These are phyloP conservation scores for Phytopythium litorale DNA, from an alignment of 352 stramenopile genomes.

Conservation along the genomic window DNA sequence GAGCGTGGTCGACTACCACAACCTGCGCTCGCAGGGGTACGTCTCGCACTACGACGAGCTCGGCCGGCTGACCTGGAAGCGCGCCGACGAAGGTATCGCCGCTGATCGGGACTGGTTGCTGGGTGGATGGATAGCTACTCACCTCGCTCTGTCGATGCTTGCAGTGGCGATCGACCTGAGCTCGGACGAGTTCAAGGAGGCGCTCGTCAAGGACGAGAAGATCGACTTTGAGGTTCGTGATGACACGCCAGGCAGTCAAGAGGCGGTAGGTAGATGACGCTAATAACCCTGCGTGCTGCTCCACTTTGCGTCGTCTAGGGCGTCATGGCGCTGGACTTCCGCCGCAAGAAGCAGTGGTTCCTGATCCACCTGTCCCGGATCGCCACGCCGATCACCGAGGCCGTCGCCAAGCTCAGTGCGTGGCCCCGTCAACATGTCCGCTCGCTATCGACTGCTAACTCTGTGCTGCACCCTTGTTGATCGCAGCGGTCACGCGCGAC, in stretches of 20 bases:
- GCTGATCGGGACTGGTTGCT: background rate
- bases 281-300: background rate
- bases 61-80: conserved; percentile 48
- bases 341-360: conserved; percentile 83
- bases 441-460: background rate
- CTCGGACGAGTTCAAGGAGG: conserved; percentile 43
- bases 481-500: conserved; percentile 48
- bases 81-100: conserved; percentile 36
- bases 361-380: conserved; percentile 63
- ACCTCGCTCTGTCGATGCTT: background rate
- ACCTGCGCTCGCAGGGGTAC: conserved; percentile 60
- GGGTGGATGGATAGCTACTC: background rate
- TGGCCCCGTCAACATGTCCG: conserved; percentile 1
- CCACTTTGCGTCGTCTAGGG: conserved; percentile 18
- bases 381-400: conserved; percentile 57
- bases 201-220: conserved; percentile 30
- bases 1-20: conserved; percentile 54
- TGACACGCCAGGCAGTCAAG: no score
- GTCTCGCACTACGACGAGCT: conserved; percentile 64
- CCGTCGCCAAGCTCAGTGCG: conserved; percentile 62
- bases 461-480: background rate
- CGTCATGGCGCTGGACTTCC: conserved; percentile 76
- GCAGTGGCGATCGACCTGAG: conserved; percentile 67
- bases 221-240: conserved; percentile 55
- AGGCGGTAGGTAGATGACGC: background rate